Evolutionary conservation across 2,329 filamentous ascomycete species (phyloP), one percentile per base, ranked within the genome.

Genomic region (Hypoxylon sp.): DNA sequence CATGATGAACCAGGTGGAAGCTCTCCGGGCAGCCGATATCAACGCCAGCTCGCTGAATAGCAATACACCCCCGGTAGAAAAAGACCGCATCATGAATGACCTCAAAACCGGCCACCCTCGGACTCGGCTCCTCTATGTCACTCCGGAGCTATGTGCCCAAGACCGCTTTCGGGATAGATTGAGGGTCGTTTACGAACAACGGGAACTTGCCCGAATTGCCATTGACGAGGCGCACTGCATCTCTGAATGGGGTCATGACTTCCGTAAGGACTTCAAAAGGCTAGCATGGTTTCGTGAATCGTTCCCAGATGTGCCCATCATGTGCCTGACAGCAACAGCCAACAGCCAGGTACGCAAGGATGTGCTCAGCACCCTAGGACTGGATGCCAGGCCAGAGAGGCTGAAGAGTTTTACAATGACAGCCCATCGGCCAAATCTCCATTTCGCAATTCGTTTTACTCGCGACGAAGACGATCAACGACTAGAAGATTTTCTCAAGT

Each of bases 181-280:
- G 8, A 86, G 87, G 67, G 83, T 92, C 3, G 91, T 98, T 13
- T 84, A 98, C 77, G 84, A 89, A 65, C 94, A 98, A 78, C 88
- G 88, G 63, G 93, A 98, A 80, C 87, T 98, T n/a, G 91, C 92
- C 9, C 89, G 95, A 13, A 89, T 98, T 70, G 95, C 92, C 52
- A 90, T 98, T 63, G 95, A 98, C 76, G 95, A 98, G 81, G 95
- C 95, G 1, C 95, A 98, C 79, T 98, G 95, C 79, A 97, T 98
- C 73, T 97, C 93, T 24, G 94, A 98, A 89, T 98, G 95, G 95
- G 95, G 95, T 1, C 94, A 98, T 78, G 95, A 98, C 79, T 98
- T 98, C 78, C 91, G 95, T n/a, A 92, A 91, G 37, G 92, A 94
- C 63, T 98, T 97, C 81, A 94, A 96, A 77, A 88, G 91, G 19